Evolutionary conservation across 345 rosid genomes (phyloP).

Genomic region (Acer saccharum): DNA sequence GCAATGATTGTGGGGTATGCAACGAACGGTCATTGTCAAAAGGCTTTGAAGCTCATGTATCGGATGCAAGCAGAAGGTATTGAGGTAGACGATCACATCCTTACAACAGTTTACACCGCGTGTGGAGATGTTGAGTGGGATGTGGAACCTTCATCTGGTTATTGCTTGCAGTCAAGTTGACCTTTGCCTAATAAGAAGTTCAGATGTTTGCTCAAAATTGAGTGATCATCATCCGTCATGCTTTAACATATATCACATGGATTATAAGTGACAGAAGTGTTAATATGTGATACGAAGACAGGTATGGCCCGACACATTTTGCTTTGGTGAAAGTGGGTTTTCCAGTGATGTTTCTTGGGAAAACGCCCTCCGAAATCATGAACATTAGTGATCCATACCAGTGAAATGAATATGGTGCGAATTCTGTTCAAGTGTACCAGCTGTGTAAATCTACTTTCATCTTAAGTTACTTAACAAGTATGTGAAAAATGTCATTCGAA

Average conservation of each 20-base stretch:
- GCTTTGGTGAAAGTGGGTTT: neutral
- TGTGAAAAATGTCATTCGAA: neutral
- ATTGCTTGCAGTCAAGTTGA: constrained; percentile 43
- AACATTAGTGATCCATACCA: too few relatives aligned
- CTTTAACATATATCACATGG: neutral
- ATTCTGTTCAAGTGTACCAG: neutral
- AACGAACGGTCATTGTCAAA: constrained; percentile 66
- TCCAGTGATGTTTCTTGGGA: neutral
- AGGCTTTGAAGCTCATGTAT: constrained; percentile 85
- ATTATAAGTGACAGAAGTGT: neutral
- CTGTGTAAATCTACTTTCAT: neutral
- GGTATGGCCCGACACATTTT: neutral
- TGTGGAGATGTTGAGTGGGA: constrained; percentile 69
- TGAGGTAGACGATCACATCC: constrained; percentile 70
- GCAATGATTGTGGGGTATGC: constrained; percentile 85
- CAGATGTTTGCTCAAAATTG: neutral
- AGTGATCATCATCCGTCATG: neutral
- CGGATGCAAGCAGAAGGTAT: constrained; percentile 79
- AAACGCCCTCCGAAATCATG: neutral
- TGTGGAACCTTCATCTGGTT: constrained; percentile 34
- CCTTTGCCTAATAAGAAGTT: constrained; percentile 8
- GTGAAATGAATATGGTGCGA: neutral
- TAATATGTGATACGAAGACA: too few relatives aligned
- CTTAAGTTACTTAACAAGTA: neutral
- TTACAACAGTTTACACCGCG: constrained; percentile 54